phyloP scores from a whole-genome alignment of 73 alveolate genomes.

The Paramecium octaurelia region DNA sequence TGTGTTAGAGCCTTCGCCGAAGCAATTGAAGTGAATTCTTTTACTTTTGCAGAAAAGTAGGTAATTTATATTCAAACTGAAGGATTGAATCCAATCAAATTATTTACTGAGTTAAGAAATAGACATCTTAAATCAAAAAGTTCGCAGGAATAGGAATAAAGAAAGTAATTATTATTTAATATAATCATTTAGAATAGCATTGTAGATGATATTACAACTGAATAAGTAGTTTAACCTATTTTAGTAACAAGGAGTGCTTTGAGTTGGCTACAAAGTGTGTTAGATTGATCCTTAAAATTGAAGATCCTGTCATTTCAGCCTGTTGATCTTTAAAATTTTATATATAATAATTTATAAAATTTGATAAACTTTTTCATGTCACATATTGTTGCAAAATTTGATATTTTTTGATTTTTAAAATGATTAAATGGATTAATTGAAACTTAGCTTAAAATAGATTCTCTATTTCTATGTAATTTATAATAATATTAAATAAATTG shows the following conservation, averaged over 20 bases:
- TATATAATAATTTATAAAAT: background rate
- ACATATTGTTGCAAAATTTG: no score
- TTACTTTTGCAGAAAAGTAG: constrained; percentile 99
- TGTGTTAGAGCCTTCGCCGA: constrained; percentile 89
- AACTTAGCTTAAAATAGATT: no score
- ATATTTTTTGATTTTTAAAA: no score
- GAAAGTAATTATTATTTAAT: constrained; percentile 58
- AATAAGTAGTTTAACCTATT: constrained; percentile 97
- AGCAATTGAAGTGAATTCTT: constrained; percentile 96
- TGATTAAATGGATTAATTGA: background rate
- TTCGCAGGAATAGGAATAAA: constrained; percentile 94
- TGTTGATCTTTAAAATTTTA: background rate
- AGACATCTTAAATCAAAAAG: constrained; percentile 90
- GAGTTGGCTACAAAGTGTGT: constrained; percentile 97
- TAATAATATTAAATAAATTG: background rate
- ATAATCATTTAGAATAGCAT: constrained; percentile 65
- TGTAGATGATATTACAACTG: constrained; percentile 91
- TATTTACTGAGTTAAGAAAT: constrained; percentile 96
- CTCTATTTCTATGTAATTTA: background rate
- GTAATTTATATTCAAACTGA: background rate
- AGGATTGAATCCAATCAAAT: constrained; percentile 95
- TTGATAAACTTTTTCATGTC: no score
- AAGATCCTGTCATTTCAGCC: constrained; percentile 85
- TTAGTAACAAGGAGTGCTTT: constrained; percentile 95
- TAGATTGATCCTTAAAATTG: constrained; percentile 98